Evolutionary conservation across 139 green algal species (phyloP).

Genomic region (Chlamydomonas incerta): DNA sequence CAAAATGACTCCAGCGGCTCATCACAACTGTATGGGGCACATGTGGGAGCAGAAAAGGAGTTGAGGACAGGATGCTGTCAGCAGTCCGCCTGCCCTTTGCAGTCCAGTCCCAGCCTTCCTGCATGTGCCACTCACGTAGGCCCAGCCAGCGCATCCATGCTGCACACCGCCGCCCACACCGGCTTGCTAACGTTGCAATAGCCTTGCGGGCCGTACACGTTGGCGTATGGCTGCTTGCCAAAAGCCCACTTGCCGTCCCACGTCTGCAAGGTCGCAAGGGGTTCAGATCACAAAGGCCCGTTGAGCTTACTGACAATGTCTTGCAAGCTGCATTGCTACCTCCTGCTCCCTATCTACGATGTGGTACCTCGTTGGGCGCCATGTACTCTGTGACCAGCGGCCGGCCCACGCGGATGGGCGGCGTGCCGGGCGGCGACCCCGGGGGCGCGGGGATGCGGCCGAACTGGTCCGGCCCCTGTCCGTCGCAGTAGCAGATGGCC

Average conservation of each 20-base stretch:
- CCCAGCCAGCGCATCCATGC: constrained; percentile 59
- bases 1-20: constrained; percentile 61
- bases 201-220: background rate
- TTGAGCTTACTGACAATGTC: too few species aligned
- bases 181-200: constrained; percentile 43
- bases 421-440: constrained; percentile 48
- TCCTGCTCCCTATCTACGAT: too few species aligned
- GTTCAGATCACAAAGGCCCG: too few species aligned
- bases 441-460: constrained; percentile 50
- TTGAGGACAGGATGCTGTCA: too few species aligned
- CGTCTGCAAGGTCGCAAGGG: background rate
- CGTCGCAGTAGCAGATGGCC: constrained; percentile 65
- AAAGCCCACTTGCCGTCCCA: constrained; percentile 18
- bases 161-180: constrained; percentile 34
- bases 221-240: background rate
- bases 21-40: constrained; percentile 52
- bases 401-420: constrained; percentile 37
- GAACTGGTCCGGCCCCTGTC: constrained; percentile 13
- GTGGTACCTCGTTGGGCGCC: too few species aligned
- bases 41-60: too few species aligned
- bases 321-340: too few species aligned
- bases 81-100: too few species aligned
- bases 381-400: constrained; percentile 16
- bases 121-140: background rate
- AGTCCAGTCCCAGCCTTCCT: too few species aligned